phyloP scores from a whole-genome alignment of 768 basidiomycete species.

The Phanerochaete sordida region DNA sequence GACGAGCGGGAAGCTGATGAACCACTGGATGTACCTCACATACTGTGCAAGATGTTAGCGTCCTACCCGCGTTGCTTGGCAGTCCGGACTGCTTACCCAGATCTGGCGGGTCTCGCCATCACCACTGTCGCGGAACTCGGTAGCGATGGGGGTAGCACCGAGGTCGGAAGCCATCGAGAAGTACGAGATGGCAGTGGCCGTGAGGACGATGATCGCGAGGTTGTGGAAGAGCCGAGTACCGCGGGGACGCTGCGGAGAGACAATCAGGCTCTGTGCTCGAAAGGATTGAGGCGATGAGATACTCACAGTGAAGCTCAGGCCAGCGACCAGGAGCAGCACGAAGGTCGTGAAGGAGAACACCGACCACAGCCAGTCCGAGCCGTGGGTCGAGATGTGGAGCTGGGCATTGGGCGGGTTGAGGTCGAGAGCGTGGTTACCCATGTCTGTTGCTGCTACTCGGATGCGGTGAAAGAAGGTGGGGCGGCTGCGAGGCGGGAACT shows the following conservation, averaged over 20 bases:
- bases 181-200: conserved; percentile 42
- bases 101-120: conserved; percentile 33
- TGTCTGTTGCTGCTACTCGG: conserved; percentile 1
- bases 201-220: conserved; percentile 41
- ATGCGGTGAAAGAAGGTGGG: neutral
- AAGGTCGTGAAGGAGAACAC: conserved; percentile 48
- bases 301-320: conserved; percentile 33
- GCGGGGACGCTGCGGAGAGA: conserved; percentile 26
- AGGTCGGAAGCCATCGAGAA: conserved; percentile 56
- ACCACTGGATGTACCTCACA: conserved; percentile 49
- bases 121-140: conserved; percentile 34
- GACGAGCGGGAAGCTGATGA: conserved; percentile 47
- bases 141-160: conserved; percentile 40
- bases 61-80: neutral
- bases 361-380: conserved; percentile 52
- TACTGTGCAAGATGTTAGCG: conserved; percentile 24
- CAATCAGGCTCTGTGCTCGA: neutral
- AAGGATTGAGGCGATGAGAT: neutral
- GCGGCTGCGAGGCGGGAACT: neutral
- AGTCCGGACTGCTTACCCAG: conserved; percentile 32
- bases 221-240: conserved; percentile 49
- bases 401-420: conserved; percentile 33
- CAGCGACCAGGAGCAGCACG: conserved; percentile 35
- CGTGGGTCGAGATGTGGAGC: conserved; percentile 38
- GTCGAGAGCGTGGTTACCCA: conserved; percentile 29